Conservation (phyloP, 1,284 basidiomycete genomes). For the Microbotryomycetes sp. region DNA sequence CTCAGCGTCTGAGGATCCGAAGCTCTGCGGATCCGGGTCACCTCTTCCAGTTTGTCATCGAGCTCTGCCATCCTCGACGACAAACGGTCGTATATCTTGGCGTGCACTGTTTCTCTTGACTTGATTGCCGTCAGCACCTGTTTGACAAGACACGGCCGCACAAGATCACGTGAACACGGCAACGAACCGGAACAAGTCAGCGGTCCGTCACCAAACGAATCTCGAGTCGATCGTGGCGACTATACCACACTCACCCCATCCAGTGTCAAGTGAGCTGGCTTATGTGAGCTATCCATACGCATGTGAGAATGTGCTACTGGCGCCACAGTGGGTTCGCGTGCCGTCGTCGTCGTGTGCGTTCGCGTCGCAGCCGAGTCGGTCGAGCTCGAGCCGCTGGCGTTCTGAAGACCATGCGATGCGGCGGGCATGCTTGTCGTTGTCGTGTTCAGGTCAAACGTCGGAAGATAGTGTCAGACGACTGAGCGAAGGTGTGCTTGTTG, state of each 20-base stretch:
- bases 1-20: not conserved
- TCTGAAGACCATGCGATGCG: no score
- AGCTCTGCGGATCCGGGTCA: not conserved
- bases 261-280: not conserved
- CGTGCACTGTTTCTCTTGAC: not conserved
- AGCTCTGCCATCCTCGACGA: not conserved
- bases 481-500: no score
- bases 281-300: no score
- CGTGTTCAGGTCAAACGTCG: no score
- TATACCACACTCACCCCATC: not conserved
- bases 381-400: no score
- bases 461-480: no score
- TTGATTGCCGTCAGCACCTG: not conserved
- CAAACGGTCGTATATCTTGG: not conserved
- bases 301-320: no score
- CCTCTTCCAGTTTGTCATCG: not conserved
- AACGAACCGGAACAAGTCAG: no score
- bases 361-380: no score
- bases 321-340: no score
- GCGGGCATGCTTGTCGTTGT: no score
- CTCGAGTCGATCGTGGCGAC: not conserved
- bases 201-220: not conserved
- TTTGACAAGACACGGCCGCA: not conserved
- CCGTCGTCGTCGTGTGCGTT: no score
- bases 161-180: not conserved